These are phyloP conservation scores for Phytophthora brassicae DNA, from an alignment of 352 stramenopile genomes.

Conservation along the genomic window DNA sequence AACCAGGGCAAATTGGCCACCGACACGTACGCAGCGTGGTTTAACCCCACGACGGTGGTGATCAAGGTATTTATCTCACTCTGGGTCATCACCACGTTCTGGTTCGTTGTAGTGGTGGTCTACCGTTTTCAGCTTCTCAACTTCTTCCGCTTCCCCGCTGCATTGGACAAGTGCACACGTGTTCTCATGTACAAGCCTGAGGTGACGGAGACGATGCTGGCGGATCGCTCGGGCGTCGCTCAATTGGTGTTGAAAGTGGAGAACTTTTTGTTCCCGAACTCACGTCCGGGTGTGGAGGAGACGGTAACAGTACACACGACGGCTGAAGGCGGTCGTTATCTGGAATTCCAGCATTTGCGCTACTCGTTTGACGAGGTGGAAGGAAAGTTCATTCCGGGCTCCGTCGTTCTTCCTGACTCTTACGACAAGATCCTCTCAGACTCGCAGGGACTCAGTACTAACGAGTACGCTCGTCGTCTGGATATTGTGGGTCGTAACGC, in stretches of 20 bases:
- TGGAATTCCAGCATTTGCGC: slow-evolving; percentile 68
- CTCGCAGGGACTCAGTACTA: slow-evolving; percentile 43
- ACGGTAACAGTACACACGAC: slow-evolving; percentile 50
- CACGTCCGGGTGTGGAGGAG: slow-evolving; percentile 47
- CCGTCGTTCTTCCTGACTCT: slow-evolving; percentile 45
- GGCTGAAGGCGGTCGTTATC: slow-evolving; percentile 37
- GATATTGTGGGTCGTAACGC: slow-evolving; percentile 62
- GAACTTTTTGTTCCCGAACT: slow-evolving; percentile 44
- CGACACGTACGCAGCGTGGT: slow-evolving; percentile 49
- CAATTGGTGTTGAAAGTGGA: slow-evolving; percentile 56
- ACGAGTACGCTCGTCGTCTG: slow-evolving; percentile 40
- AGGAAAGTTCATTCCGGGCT: slow-evolving; percentile 51
- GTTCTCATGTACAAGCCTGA: slow-evolving; percentile 68
- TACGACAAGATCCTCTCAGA: slow-evolving; percentile 53
- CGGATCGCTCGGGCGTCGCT: slow-evolving; percentile 58
- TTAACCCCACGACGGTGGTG: slow-evolving; percentile 49
- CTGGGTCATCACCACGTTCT: slow-evolving; percentile 58
- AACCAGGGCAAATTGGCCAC: slow-evolving; percentile 55
- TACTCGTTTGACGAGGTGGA: slow-evolving; percentile 57
- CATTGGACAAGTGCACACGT: slow-evolving; percentile 46
- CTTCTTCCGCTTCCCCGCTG: slow-evolving; percentile 56
- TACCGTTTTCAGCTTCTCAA: slow-evolving; percentile 51
- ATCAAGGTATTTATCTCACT: slow-evolving; percentile 66
- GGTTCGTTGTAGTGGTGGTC: slow-evolving; percentile 50
- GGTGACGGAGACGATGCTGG: slow-evolving; percentile 55